A percentile compares a stretch with the other conserved stretches of the same genome.
Evolutionary conservation across 192 early-diverging fungal species (phyloP).

Genomic region (Chytriomyces sp.): DNA sequence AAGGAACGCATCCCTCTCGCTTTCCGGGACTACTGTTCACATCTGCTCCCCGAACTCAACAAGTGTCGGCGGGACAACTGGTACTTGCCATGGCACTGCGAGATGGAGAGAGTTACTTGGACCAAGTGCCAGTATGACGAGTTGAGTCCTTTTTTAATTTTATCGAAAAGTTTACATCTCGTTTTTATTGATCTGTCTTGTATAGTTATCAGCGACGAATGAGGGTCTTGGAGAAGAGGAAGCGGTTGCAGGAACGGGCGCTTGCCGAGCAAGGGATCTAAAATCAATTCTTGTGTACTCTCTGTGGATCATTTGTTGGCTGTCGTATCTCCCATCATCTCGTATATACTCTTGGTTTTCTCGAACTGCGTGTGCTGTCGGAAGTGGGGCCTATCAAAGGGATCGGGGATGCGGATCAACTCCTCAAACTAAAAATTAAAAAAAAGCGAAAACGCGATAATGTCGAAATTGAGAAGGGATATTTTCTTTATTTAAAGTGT

Average conservation of each 20-base stretch:
- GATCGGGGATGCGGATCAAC: too few relatives aligned
- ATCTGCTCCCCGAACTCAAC: slow-evolving; percentile 88
- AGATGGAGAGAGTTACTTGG: slow-evolving; percentile 83
- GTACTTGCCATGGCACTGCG: slow-evolving; percentile 95
- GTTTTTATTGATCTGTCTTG: slow-evolving; percentile 27
- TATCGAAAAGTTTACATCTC: not conserved
- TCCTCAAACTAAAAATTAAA: too few relatives aligned
- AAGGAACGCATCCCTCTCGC: slow-evolving; percentile 82
- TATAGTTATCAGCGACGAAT: slow-evolving; percentile 43
- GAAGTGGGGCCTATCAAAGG: too few relatives aligned
- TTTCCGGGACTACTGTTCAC: slow-evolving; percentile 93
- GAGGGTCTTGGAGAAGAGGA: slow-evolving; percentile 46
- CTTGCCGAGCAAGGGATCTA: too few relatives aligned
- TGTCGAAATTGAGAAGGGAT: too few relatives aligned
- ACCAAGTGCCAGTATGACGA: slow-evolving; percentile 98
- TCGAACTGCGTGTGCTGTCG: too few relatives aligned
- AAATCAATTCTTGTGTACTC: too few relatives aligned
- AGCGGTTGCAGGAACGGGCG: slow-evolving; percentile 29
- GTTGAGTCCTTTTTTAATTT: slow-evolving; percentile 36
- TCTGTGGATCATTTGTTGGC: too few relatives aligned
- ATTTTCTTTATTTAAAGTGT: slow-evolving; percentile 45
- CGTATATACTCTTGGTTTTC: too few relatives aligned
- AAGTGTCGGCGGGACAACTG: slow-evolving; percentile 84
- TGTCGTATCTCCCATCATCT: too few relatives aligned
- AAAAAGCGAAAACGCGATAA: too few relatives aligned